Evolutionary conservation across 1,139 yeast species (phyloP).

Genomic region (Neolecta irregularis): DNA sequence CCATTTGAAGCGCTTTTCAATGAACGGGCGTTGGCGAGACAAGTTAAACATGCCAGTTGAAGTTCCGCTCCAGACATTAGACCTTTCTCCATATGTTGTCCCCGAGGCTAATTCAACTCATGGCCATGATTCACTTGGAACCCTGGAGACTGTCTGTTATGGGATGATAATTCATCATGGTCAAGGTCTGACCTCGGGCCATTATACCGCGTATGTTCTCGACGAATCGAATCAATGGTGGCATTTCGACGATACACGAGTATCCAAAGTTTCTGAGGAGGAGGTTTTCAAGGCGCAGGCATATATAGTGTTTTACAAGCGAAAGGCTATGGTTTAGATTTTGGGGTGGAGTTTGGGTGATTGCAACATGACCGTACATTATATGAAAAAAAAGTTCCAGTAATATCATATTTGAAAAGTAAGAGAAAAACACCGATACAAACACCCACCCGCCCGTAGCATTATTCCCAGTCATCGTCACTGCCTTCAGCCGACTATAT

Average conservation of each 20-base stretch:
- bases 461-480: too few relatives aligned
- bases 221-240: constrained; percentile 56
- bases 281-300: too few relatives aligned
- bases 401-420: too few relatives aligned
- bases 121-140: background rate
- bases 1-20: constrained; percentile 65
- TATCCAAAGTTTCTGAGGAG: too few relatives aligned
- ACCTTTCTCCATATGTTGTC: constrained; percentile 71
- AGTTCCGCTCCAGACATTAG: constrained; percentile 45
- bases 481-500: too few relatives aligned
- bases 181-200: constrained; percentile 76
- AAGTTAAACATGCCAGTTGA: constrained; percentile 49
- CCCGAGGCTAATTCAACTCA: constrained; percentile 28
- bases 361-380: too few relatives aligned
- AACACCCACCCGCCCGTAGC: too few relatives aligned
- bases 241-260: constrained; percentile 57
- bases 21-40: constrained; percentile 30
- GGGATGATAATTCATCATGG: constrained; percentile 78
- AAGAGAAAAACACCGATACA: too few relatives aligned
- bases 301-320: too few relatives aligned
- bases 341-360: too few relatives aligned
- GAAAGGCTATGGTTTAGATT: too few relatives aligned
- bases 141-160: constrained; percentile 45
- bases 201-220: constrained; percentile 71
- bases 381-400: too few relatives aligned